These are phyloP conservation scores for Lactifluus hygrophoroides DNA, from an alignment of 768 basidiomycete genomes.

Conservation along the genomic window DNA sequence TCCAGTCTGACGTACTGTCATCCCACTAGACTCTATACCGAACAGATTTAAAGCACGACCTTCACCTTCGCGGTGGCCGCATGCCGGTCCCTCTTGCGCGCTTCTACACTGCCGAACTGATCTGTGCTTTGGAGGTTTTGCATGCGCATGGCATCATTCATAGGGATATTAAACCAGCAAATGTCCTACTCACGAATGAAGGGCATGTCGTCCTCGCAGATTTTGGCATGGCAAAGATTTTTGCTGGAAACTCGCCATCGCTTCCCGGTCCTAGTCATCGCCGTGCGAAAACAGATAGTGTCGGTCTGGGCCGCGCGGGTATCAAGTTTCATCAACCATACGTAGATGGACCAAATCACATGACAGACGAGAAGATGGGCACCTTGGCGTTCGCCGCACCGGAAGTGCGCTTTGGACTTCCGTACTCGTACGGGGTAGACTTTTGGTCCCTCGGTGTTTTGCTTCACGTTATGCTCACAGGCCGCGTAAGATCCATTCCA, in stretches of 20 bases:
- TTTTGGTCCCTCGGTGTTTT: conserved; percentile 20
- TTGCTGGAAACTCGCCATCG: background rate
- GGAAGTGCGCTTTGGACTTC: conserved; percentile 15
- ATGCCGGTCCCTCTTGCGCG: conserved; percentile 10
- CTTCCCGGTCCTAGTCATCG: background rate
- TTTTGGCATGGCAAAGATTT: conserved; percentile 21
- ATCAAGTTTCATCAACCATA: conserved; percentile 13
- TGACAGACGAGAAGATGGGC: conserved; percentile 14
- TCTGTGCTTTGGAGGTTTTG: conserved; percentile 27
- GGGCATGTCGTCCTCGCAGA: conserved; percentile 18
- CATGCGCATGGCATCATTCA: conserved; percentile 37
- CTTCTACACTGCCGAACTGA: conserved; percentile 16
- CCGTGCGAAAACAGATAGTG: background rate
- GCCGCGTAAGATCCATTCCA: conserved; percentile 10
- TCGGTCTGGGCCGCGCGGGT: background rate
- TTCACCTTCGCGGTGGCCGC: conserved; percentile 12
- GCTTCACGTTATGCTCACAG: conserved; percentile 19
- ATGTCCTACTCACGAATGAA: conserved; percentile 18
- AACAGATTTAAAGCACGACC: conserved; percentile 15
- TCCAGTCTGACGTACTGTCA: background rate
- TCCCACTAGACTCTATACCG: conserved; percentile 5
- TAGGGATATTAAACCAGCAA: conserved; percentile 42
- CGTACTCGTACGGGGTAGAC: conserved; percentile 20
- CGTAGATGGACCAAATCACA: background rate
- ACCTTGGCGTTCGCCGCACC: conserved; percentile 18